Evolutionary conservation across 2,329 filamentous ascomycete species (phyloP).

Genomic region (Pseudodiploospora longispora): DNA sequence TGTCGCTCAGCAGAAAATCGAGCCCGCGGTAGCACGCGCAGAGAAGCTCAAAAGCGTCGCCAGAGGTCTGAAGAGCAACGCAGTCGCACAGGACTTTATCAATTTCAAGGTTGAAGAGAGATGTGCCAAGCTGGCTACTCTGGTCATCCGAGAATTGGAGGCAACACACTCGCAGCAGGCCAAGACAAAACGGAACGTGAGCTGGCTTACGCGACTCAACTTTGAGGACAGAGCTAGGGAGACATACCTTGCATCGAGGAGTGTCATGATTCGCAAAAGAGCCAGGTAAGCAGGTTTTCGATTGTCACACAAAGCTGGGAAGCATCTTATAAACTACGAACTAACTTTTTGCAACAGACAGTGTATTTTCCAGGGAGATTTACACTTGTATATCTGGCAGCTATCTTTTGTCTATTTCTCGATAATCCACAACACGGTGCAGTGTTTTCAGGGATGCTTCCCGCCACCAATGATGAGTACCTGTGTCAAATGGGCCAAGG

Average conservation of each 20-base stretch:
- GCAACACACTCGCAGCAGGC: slow-evolving; percentile 68
- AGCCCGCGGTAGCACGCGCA: slow-evolving; percentile 72
- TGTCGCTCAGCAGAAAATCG: slow-evolving; percentile 83
- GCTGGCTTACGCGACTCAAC: slow-evolving; percentile 77
- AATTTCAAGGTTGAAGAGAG: slow-evolving; percentile 84
- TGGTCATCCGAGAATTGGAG: slow-evolving; percentile 70
- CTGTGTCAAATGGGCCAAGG: slow-evolving; percentile 97
- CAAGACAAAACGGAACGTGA: slow-evolving; percentile 72
- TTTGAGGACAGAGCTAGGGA: slow-evolving; percentile 86
- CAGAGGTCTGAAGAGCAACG: slow-evolving; percentile 74
- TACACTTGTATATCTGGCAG: slow-evolving; percentile 90
- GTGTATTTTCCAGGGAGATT: slow-evolving; percentile 89
- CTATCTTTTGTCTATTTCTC: slow-evolving; percentile 94
- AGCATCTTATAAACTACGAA: too few species aligned
- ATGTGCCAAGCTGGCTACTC: slow-evolving; percentile 64
- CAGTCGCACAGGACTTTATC: slow-evolving; percentile 85
- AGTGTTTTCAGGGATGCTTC: slow-evolving; percentile 82
- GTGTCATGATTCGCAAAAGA: slow-evolving; percentile 69
- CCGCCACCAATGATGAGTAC: slow-evolving; percentile 82
- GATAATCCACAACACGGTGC: slow-evolving; percentile 86
- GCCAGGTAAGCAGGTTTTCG: slow-evolving; percentile 51
- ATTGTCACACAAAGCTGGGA: too few species aligned
- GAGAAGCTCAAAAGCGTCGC: slow-evolving; percentile 79
- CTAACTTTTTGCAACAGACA: slow-evolving; percentile 46
- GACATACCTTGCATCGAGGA: slow-evolving; percentile 74